These are phyloP conservation scores for Sugiyamaella qingdaonensis DNA, from an alignment of 805 yeast genomes.

Conservation along the genomic window DNA sequence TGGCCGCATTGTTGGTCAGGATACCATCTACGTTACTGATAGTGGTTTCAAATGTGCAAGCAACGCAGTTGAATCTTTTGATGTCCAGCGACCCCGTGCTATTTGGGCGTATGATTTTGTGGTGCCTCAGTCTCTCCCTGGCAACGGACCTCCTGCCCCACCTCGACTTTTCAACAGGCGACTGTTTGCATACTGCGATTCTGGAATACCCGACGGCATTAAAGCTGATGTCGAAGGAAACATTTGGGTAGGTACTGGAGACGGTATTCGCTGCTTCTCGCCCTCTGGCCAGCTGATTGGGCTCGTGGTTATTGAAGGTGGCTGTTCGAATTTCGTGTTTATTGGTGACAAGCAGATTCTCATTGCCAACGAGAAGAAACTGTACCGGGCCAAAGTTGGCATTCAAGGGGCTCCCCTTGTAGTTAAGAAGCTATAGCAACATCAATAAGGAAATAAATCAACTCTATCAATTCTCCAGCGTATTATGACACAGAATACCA, in stretches of 20 bases:
- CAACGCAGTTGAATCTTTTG: slow-evolving; percentile 27
- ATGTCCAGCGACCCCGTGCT: slow-evolving; percentile 15
- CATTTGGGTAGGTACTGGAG: slow-evolving; percentile 28
- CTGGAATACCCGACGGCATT: slow-evolving; percentile 30
- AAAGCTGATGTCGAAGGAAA: slow-evolving; percentile 26
- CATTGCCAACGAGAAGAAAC: slow-evolving; percentile 23
- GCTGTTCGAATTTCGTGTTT: slow-evolving; percentile 28
- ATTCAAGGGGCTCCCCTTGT: background rate
- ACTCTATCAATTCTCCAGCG: no score
- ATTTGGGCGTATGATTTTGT: slow-evolving; percentile 3
- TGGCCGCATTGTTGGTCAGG: background rate
- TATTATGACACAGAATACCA: no score
- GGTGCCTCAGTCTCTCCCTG: background rate
- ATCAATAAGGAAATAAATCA: no score
- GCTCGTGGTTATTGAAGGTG: slow-evolving; percentile 25
- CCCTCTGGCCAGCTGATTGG: slow-evolving; percentile 25
- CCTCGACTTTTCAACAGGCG: slow-evolving; percentile 23
- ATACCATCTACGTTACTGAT: slow-evolving; percentile 49
- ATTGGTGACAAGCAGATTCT: slow-evolving; percentile 24
- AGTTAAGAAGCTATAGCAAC: background rate
- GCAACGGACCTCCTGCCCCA: slow-evolving; percentile 10
- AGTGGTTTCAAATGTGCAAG: slow-evolving; percentile 17
- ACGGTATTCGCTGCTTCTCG: slow-evolving; percentile 29
- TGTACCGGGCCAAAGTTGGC: slow-evolving; percentile 4
- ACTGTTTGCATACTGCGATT: slow-evolving; percentile 27